Evolutionary conservation across 257 asterid genomes (phyloP).

Genomic region (Solanum medicagineum): DNA sequence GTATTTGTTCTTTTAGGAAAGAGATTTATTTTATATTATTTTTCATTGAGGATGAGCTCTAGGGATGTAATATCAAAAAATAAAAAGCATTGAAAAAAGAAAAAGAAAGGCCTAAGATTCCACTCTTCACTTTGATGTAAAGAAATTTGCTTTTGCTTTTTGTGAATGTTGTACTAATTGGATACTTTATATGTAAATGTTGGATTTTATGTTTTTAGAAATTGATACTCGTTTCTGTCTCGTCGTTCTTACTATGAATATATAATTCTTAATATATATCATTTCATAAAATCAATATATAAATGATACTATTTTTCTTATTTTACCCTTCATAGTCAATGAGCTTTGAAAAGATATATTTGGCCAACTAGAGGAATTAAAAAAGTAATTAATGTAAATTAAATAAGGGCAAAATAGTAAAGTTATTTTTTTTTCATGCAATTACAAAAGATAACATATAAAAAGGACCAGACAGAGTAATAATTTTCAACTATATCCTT

Average conservation of each 20-base stretch:
- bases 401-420: no score
- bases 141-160: conserved; percentile 17
- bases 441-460: no score
- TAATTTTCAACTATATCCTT: no score
- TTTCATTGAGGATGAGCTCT: not conserved
- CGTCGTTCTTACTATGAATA: not conserved
- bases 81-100: not conserved
- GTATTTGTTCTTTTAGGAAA: conserved; percentile 3
- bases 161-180: conserved; percentile 1
- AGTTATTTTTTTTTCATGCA: no score
- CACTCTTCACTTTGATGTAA: conserved; percentile 21
- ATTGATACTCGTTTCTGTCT: not conserved
- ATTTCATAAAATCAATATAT: no score
- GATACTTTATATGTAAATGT: not conserved
- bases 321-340: no score
- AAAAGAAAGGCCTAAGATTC: conserved; percentile 15
- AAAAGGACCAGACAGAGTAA: no score
- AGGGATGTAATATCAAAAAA: not conserved
- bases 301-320: no score
- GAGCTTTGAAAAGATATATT: no score
- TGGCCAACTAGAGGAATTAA: no score
- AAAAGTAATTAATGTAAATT: no score
- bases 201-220: not conserved
- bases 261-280: no score
- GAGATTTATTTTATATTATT: not conserved